Evolutionary conservation across 1,139 yeast species (phyloP).

Genomic region (Lizanozyma gosingica): DNA sequence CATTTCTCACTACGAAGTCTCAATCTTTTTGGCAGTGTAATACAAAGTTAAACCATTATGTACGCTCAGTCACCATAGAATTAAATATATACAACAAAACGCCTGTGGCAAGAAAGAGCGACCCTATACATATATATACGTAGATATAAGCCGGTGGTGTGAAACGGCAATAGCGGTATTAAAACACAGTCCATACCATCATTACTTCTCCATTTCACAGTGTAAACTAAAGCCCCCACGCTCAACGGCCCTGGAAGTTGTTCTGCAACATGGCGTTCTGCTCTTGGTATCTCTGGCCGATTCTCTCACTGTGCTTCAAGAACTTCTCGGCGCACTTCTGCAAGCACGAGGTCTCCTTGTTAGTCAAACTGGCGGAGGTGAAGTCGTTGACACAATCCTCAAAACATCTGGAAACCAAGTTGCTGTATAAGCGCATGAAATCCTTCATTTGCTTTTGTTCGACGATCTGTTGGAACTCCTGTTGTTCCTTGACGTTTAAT

Average conservation of each 20-base stretch:
- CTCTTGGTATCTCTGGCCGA: slow-evolving; percentile 98
- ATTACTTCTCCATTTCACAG: too few species aligned
- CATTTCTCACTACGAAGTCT: too few species aligned
- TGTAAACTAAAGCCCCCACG: slow-evolving; percentile 8
- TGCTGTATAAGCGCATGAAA: slow-evolving; percentile 93
- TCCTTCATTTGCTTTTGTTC: slow-evolving; percentile 99
- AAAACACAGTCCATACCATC: too few species aligned
- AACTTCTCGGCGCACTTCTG: slow-evolving; percentile 94
- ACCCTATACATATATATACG: neutral
- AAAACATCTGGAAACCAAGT: slow-evolving; percentile 93
- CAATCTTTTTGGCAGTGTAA: too few species aligned
- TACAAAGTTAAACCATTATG: too few species aligned
- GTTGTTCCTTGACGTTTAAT: slow-evolving; percentile 87
- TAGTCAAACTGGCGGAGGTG: slow-evolving; percentile 80
- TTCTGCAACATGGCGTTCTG: slow-evolving; percentile 40
- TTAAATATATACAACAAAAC: neutral
- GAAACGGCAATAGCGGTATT: too few species aligned
- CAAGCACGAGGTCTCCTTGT: slow-evolving; percentile 79
- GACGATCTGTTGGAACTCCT: slow-evolving; percentile 88
- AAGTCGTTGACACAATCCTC: slow-evolving; percentile 96
- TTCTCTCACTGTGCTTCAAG: slow-evolving; percentile 96
- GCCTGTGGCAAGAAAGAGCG: neutral
- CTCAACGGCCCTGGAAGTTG: neutral
- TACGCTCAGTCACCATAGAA: neutral
- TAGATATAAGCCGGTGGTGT: neutral